Base-by-base conservation (phyloP, 768 basidiomycete genomes). In the Hirschioporus abietinus region DNA sequence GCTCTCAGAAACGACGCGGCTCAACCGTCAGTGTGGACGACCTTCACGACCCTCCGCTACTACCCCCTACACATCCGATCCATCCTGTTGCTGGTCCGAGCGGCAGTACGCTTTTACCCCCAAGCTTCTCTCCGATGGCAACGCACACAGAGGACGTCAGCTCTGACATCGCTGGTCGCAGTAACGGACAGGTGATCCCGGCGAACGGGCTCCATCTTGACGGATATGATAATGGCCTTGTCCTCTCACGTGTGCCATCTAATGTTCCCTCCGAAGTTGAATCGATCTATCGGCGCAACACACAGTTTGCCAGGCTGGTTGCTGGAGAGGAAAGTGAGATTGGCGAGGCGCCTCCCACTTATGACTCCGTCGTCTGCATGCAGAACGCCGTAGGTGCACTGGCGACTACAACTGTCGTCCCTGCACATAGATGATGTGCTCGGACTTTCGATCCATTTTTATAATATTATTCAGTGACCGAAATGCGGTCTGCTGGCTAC, bases 271-370 rank as follows among this genome's bases (percentile, higher is more conserved):
- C 63, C 26, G 66, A 69, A 35, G 66, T 73, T 18, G 78, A 82
- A 61, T 77, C 78, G 20, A 73, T 81, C n/a, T 71, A 80, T 52
- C 75, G 76, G n/a, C 80, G 80, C 25, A 84, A 78, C 66, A 70
- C 76, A 58, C 83, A 89, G 67, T 95, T 91, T 71, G 95, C 94
- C 73, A 82, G 89, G 26, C 82, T 97, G 23, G 83, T 97, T 52
- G 85, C 90, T 12, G 95, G 96, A 25, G 88, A 89, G 74, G 91
- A 91, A 75, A 90, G 84, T 61, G 89, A 91, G 71, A 80, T 81
- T 18, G 95, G 95, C 7, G 95, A 97, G 74, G 84, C 84, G 8
- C 95, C 96, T 0, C 96, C 96, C 3, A 80, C 86, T n/a, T 95
- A 95, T 73, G 79, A 78, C 23, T 34, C 24, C 60, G 17, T 61